Evolutionary conservation across 2,329 filamentous ascomycete species (phyloP).

Genomic region (Nothophaeocryptopus gaeumannii): DNA sequence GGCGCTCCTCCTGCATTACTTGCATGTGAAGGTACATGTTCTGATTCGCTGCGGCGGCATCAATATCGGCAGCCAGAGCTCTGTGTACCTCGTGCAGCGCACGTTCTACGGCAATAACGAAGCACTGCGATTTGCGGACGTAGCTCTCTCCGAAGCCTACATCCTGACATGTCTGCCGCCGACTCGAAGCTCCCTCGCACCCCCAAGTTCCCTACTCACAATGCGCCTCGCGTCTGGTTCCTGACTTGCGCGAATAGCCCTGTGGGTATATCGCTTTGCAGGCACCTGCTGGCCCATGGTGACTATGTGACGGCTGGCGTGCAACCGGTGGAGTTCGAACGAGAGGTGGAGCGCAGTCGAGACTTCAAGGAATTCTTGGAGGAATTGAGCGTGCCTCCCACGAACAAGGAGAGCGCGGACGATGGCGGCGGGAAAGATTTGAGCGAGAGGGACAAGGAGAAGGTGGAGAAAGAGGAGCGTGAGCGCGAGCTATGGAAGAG

Average conservation of each 20-base stretch:
- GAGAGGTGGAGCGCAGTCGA: conserved; percentile 64
- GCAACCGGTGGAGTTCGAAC: conserved; percentile 71
- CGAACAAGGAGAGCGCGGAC: conserved; percentile 8
- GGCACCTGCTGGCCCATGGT: conserved; percentile 80
- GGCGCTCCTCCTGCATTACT: background rate
- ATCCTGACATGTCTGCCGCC: conserved; percentile 21
- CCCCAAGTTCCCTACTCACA: conserved; percentile 59
- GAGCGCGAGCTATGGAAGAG: conserved; percentile 62
- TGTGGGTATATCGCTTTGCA: conserved; percentile 76
- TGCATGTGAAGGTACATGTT: conserved; percentile 1
- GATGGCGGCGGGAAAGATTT: conserved; percentile 31
- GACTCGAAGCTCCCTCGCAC: conserved; percentile 34
- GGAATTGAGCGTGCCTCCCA: conserved; percentile 39
- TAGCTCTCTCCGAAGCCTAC: no score
- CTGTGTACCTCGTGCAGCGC: background rate
- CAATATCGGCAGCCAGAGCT: conserved; percentile 8
- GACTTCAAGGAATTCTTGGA: conserved; percentile 79
- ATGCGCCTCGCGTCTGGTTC: conserved; percentile 83
- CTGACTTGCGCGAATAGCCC: conserved; percentile 83
- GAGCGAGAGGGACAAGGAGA: conserved; percentile 53
- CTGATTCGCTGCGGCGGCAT: conserved; percentile 11
- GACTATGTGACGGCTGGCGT: conserved; percentile 87
- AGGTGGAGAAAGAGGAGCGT: conserved; percentile 34
- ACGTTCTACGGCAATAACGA: conserved; percentile 1
- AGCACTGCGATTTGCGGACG: background rate